A percentile compares a stretch with the other conserved stretches of the same genome.
Conservation (phyloP, 257 asterid species). For the Nemophila menziesii region DNA sequence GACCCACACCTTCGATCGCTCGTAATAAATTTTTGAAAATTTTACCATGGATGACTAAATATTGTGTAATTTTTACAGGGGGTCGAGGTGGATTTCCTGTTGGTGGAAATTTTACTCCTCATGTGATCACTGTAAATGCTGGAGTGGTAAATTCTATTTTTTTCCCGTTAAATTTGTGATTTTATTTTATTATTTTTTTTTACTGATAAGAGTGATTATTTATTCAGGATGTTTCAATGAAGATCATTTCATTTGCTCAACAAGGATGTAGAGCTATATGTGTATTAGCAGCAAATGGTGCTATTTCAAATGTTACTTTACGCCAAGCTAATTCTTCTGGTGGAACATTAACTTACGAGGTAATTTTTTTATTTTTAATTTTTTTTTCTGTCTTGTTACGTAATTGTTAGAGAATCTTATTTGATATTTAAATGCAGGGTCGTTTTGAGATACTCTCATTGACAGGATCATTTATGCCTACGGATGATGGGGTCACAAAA, state of each 20-base stretch:
- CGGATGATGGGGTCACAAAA: background rate
- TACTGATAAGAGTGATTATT: background rate
- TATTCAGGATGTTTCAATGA: conserved; percentile 73
- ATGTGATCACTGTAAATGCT: conserved; percentile 57
- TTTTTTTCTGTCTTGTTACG: background rate
- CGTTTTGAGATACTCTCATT: conserved; percentile 10
- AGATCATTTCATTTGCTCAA: conserved; percentile 76
- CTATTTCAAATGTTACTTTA: conserved; percentile 75
- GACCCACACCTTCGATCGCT: no score
- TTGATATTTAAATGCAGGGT: conserved; percentile 1
- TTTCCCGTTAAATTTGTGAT: background rate
- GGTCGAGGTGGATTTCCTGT: conserved; percentile 27
- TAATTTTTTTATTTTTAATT: conserved; percentile 5
- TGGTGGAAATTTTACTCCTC: conserved; percentile 67
- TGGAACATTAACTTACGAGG: conserved; percentile 93
- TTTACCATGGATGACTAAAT: background rate
- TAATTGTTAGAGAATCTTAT: background rate
- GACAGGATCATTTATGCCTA: conserved; percentile 4
- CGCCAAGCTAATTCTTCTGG: conserved; percentile 87
- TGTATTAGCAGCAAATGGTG: conserved; percentile 74
- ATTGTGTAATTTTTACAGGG: conserved; percentile 17
- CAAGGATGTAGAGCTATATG: conserved; percentile 82
- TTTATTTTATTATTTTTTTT: background rate
- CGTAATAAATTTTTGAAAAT: no score
- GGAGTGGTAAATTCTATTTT: conserved; percentile 55